Conservation (phyloP, 495 filamentous ascomycete species). For the Apiosordaria backusii region DNA sequence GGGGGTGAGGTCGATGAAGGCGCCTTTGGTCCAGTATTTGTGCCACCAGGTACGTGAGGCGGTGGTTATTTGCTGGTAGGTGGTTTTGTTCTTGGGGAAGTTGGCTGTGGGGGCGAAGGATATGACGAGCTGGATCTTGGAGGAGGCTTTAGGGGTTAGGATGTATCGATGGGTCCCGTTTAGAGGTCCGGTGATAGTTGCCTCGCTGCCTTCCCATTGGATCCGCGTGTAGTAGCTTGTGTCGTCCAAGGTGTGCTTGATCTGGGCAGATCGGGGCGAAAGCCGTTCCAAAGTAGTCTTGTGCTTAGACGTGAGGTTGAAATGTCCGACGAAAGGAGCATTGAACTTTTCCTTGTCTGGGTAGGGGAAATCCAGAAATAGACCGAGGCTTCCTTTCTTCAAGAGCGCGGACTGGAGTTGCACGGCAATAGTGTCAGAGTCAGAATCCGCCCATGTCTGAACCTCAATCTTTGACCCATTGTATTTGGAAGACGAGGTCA, state of each 20-base stretch:
- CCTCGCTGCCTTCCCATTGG: constrained; percentile 36
- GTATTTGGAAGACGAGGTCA: constrained; percentile 45
- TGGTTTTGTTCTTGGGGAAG: not conserved
- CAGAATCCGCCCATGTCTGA: constrained; percentile 45
- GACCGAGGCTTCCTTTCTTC: constrained; percentile 30
- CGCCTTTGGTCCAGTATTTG: constrained; percentile 44
- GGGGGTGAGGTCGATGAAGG: constrained; percentile 46
- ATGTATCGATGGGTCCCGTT: constrained; percentile 45
- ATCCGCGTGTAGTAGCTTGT: constrained; percentile 44
- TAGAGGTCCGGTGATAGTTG: constrained; percentile 31
- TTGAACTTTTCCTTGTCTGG: constrained; percentile 46
- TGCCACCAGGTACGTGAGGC: constrained; percentile 37
- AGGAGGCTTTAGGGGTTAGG: constrained; percentile 25
- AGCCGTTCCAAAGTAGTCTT: constrained; percentile 32
- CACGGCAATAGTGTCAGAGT: constrained; percentile 47
- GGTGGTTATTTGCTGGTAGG: constrained; percentile 4
- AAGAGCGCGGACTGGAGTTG: constrained; percentile 41
- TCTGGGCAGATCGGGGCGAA: constrained; percentile 33
- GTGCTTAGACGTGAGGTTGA: constrained; percentile 44
- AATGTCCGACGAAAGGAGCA: constrained; percentile 49
- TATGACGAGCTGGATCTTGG: constrained; percentile 30
- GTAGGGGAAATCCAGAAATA: constrained; percentile 54
- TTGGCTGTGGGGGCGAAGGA: constrained; percentile 30
- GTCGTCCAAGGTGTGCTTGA: constrained; percentile 43
- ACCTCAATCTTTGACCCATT: constrained; percentile 39